Evolutionary conservation across 78 protist genomes (phyloP), one percentile per base, ranked within the genome.

Genomic region (Dictyostelium intermedium): DNA sequence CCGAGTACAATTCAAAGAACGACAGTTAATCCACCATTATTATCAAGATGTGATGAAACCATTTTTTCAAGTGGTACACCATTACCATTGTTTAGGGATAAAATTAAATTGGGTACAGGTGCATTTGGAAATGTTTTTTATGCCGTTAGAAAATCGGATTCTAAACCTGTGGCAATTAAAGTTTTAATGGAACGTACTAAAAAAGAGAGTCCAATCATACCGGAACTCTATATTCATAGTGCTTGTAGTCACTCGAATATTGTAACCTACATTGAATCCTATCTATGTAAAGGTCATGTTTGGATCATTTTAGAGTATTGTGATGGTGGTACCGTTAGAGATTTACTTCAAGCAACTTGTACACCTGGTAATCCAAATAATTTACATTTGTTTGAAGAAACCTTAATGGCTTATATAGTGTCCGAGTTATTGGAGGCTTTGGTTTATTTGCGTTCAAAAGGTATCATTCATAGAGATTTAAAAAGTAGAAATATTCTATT

Each of bases 401-500:
- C 84, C 13, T 47, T 87, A 25, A 79, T 87, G 1, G 84, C 93
- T 32, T 87, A 73, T 77, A 79, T 87, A 9, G 32, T 85, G 0
- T 10, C n/a, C 5, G 85, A 87, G 34, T 25, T 87, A 14, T 72
- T 87, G 34, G 93, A 87, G 13, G 93, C 85, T 32, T 25, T 87
- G 66, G 37, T 79, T 47, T 87, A 87, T 32, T 85, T 87, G 20
- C 76, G 93, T 20, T 23, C 93, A 41, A 82, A 83, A 69, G 91
- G 91, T 45, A 92, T 92, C 23, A 77, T 92, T n/a, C 96, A 92
- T 50, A 66, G 96, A 56, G 96, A 92, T 83, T 30, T 95, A 45
- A 98, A 98, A 91, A 80, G 97, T 39, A 96, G 95, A 76, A 98
- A 98, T 91, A 80, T 98, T 45, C 96, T 98, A 50, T 83, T 87